These are phyloP conservation scores for Septoria linicola DNA, from an alignment of 2,329 filamentous ascomycete genomes.

Conservation along the genomic window DNA sequence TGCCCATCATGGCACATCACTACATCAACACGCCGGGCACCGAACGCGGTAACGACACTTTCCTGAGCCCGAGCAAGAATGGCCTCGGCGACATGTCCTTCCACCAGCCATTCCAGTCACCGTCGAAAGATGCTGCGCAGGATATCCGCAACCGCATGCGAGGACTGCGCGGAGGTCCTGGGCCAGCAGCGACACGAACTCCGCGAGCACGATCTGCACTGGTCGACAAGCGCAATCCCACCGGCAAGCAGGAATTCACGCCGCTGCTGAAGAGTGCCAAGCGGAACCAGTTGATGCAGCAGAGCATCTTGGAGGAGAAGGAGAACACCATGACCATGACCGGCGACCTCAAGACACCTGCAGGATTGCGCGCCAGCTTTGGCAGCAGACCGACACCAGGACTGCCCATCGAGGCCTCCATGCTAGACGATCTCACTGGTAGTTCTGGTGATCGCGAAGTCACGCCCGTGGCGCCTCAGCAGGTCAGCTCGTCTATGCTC, in stretches of 20 bases:
- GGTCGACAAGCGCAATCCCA: conserved; percentile 62
- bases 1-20: conserved; percentile 43
- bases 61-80: conserved; percentile 56
- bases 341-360: conserved; percentile 62
- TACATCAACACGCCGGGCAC: conserved; percentile 83
- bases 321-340: conserved; percentile 43
- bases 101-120: conserved; percentile 82
- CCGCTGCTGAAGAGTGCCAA: conserved; percentile 83
- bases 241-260: conserved; percentile 76
- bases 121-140: conserved; percentile 65
- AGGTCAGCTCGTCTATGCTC: conserved; percentile 68
- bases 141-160: conserved; percentile 72
- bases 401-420: conserved; percentile 72
- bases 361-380: conserved; percentile 60
- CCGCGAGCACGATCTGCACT: conserved; percentile 72
- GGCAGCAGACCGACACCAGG: conserved; percentile 66
- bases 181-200: conserved; percentile 48
- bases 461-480: conserved; percentile 71
- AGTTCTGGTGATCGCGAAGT: conserved; percentile 61
- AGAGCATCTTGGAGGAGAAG: conserved; percentile 40
- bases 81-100: conserved; percentile 73
- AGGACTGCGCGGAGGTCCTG: conserved; percentile 57
- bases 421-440: conserved; percentile 62
- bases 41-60: conserved; percentile 79
- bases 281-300: conserved; percentile 58